Evolutionary conservation across 1,284 basidiomycete species (phyloP), one percentile per base, ranked within the genome.

Genomic region (Taiwanofungus camphoratus): DNA sequence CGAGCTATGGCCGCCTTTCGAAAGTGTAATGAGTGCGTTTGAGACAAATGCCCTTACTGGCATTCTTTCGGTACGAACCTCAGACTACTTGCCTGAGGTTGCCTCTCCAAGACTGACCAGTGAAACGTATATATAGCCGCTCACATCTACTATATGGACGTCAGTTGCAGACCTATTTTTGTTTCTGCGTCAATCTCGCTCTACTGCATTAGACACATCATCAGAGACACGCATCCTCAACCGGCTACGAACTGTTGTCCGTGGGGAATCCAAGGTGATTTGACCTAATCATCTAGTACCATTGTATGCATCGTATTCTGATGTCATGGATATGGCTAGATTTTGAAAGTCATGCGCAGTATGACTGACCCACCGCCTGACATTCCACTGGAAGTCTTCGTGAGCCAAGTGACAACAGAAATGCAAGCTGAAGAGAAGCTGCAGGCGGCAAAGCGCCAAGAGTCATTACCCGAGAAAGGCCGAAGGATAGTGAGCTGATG

Each of bases 1-100:
- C 52, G 79, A 83, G 50, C 57, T 87, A 11, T 87, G 82, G 82
- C 75, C 81, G 2, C 71, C 79, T 0, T 84, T 83, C 45, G 77
- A 81, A 51, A 59, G 61, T 19, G 62, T 85, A 12, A 59, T 82
- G 13, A 56, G 63, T 18, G 64, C 69, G 4, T 65, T 81, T 32
- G 75, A 77, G 48, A 55, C 52, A 3, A 76, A 76, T 44, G 62
- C 65, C 4, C 66, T 69, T 42, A 60, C 61, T 20, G 73, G 73
- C 19, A 62, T 70, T 44, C 65, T 69, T 34, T 62, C 70, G 46
- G 82, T 82, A 53, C 57, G 73, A 6, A 16, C 31, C 52, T n/a
- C n/a, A n/a, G n/a, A n/a, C n/a, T n/a, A n/a, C n/a, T n/a, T n/a
- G n/a, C 9, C 13, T 29, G 24, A 6, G 32, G 3, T 39, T 20